Percentiles rank a stretch among this genome's conserved stretches.
Evolutionary conservation across 257 asterid genomes (phyloP).

Genomic region (Anisodus tanguticus): DNA sequence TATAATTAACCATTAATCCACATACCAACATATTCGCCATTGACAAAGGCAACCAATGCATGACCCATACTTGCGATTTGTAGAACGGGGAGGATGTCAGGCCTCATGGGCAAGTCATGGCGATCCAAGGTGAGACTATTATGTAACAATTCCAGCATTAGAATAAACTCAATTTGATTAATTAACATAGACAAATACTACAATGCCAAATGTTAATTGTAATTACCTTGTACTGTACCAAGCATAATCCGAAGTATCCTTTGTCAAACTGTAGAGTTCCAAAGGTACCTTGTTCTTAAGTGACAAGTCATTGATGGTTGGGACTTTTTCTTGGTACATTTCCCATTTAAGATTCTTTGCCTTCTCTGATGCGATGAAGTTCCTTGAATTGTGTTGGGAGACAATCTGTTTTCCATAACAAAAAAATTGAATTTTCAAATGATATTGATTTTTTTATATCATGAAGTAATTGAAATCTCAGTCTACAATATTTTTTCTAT

Average conservation of each 20-base stretch:
- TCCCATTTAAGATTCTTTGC: conserved; percentile 55
- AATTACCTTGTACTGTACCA: conserved; percentile 73
- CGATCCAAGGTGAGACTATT: conserved; percentile 51
- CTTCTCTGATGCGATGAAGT: conserved; percentile 42
- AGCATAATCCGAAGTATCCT: conserved; percentile 66
- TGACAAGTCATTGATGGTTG: conserved; percentile 40
- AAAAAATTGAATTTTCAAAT: neutral
- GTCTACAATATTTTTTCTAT: neutral
- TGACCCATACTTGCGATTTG: conserved; percentile 78
- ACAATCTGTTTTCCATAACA: conserved; percentile 44
- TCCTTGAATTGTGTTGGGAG: conserved; percentile 69
- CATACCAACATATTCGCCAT: conserved; percentile 65
- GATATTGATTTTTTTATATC: neutral
- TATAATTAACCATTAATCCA: neutral
- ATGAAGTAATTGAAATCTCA: neutral
- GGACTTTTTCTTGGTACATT: conserved; percentile 55
- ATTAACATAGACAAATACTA: neutral
- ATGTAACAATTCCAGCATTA: neutral
- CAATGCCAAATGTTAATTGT: neutral
- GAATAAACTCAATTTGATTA: neutral
- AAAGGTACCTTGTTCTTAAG: conserved; percentile 48
- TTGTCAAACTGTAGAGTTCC: conserved; percentile 54
- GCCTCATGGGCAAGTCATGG: conserved; percentile 69
- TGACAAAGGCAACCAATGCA: conserved; percentile 63
- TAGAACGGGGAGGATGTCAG: conserved; percentile 63